Evolutionary conservation across 495 filamentous ascomycete genomes (phyloP), one percentile per base, ranked within the genome.

Genomic region (Xylaria castorea): DNA sequence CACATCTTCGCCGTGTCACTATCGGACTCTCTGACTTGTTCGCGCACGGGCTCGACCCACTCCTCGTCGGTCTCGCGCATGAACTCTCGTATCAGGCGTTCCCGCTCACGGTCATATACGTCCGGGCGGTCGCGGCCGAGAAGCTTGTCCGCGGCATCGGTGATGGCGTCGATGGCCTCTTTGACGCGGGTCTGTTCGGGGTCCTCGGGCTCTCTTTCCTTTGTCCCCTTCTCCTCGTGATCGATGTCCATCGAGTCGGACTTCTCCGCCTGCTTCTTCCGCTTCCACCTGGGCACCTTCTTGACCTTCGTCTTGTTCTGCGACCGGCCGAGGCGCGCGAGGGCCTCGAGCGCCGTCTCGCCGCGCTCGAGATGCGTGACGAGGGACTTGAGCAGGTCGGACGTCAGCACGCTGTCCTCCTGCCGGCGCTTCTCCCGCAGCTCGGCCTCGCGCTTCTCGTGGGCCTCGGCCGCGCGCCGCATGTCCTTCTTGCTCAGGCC

Each of bases 401-500:
- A 87, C 1, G 93, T 93, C 22, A 93, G 79, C 7, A 94, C 78
- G 48, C 87, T 87, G 78, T 98, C 96, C 55, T 97, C 88, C 68
- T 87, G 87, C 7, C 89, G 86, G 68, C 91, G 88, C 75, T 89
- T 89, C 75, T 91, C 85, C 60, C 91, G 86, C 38, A 86, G 83
- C 77, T 96, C 94, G 2, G 88, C 89, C 63, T 98, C 94, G 34
- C 94, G 87, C 81, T 92, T 93, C 70, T 97, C 93, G 32, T 95
- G 92, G 27, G 97, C 97, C 71, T 94, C 94, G 40, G 90, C 92
- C 0, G 96, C 96, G 53, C 89, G 89, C 76, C 91, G 91, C 82
- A 98, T 97, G 69, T 98, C 95, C 76, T 94, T 97, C 79, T 95
- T 97, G 60, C 92, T 95, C 0, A 98, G 83, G 0, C 95, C 97